Evolutionary conservation across 768 basidiomycete species (phyloP), one percentile per base, ranked within the genome.

Genomic region (Coprinopsis sp.): DNA sequence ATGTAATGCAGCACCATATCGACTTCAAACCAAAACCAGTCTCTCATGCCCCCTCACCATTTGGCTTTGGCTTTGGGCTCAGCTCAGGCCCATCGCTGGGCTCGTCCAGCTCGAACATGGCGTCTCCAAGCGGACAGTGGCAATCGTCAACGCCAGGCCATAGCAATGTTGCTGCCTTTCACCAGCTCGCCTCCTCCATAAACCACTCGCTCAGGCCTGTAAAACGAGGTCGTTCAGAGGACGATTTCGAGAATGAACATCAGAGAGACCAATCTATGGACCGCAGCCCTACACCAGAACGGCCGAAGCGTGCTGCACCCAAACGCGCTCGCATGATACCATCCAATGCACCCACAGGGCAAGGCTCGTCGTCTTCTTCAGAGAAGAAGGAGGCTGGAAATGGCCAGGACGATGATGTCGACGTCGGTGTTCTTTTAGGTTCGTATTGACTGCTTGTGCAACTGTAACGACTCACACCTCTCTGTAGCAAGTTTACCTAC

Each of bases 361-460:
- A 72, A 53, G 74, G 73, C 16, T 71, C 70, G 30, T 62, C 69
- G 28, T 49, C 61, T 1, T 55, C 57, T 6, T 82, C 82, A 62
- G 77, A 79, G 52, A 70, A 67, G 46, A 83, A 77, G 53, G 58
- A 64, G 6, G 54, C 64, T 16, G 52, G 51, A 44, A 56, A 60
- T 14, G 21, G 60, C 29, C 77, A 78, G 30, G 77, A 78, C 54
- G n/a, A n/a, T n/a, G 84, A 86, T 56, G 77, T 91, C 7, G 85
- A 89, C 60, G 78, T 87, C 34, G 91, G 90, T 21, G 78, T 91
- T 27, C 64, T 92, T 48, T 71, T 92, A 47, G 90, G 90, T 89
- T 59, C 48, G 82, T 64, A 18, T 23, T 40, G 33, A 34, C 18
- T 45, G 44, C 38, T 37, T 48, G 33, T 37, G 22, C 40, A 33